Percentiles rank a stretch among this genome's conserved stretches.
Conservation (phyloP, 129 eudicot species). For the Mikania micrantha region DNA sequence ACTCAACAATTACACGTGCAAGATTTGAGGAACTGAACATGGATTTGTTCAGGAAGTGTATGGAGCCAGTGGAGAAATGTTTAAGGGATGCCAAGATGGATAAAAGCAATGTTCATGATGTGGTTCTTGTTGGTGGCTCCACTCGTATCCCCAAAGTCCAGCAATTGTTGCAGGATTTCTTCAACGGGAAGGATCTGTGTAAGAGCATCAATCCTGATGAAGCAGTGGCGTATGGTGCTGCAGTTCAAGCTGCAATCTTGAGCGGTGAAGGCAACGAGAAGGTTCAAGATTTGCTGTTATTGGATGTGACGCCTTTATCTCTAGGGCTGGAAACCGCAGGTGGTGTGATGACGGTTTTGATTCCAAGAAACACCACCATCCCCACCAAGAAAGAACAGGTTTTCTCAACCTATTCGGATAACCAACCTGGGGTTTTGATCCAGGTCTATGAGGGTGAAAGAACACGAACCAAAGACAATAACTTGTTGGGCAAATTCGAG, state of each 20-base stretch:
- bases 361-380: constrained; percentile 72
- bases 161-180: constrained; percentile 69
- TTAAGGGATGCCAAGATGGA: constrained; percentile 92
- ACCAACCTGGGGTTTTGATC: constrained; percentile 74
- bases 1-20: constrained; percentile 83
- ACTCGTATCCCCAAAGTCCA: constrained; percentile 85
- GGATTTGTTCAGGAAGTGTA: constrained; percentile 81
- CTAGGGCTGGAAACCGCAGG: constrained; percentile 74
- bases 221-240: constrained; percentile 86
- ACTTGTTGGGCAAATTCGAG: constrained; percentile 71
- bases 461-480: constrained; percentile 64
- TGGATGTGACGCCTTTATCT: constrained; percentile 79
- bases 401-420: constrained; percentile 69
- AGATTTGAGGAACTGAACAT: constrained; percentile 78
- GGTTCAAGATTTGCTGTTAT: constrained; percentile 80
- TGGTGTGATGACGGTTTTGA: constrained; percentile 74
- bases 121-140: constrained; percentile 82
- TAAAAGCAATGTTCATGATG: constrained; percentile 68
- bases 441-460: constrained; percentile 76
- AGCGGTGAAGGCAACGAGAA: constrained; percentile 82
- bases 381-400: constrained; percentile 85
- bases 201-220: constrained; percentile 88
- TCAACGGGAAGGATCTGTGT: constrained; percentile 74
- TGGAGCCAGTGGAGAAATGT: constrained; percentile 93
- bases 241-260: constrained; percentile 73